A percentile compares a stretch with the other conserved stretches of the same genome.
Conservation (phyloP, 306 rosid species). For the Quillaja saponaria region DNA sequence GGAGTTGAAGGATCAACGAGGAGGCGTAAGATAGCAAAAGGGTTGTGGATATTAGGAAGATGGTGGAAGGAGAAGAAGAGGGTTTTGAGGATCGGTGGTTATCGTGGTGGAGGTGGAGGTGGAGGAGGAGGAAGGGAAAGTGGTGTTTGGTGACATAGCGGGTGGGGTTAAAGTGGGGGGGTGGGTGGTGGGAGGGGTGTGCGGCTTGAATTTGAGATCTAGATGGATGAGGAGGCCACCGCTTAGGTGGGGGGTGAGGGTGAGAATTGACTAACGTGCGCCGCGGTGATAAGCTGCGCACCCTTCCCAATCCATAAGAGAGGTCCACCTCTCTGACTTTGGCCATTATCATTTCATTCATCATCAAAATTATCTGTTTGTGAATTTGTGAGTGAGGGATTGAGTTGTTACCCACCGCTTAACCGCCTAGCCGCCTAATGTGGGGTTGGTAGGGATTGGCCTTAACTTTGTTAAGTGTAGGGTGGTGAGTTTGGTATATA, state of each 20-base stretch:
- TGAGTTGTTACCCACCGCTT: too few relatives aligned
- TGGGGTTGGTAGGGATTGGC: too few relatives aligned
- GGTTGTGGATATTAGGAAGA: not conserved
- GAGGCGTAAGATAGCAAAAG: not conserved
- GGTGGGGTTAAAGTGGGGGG: conserved; percentile 25
- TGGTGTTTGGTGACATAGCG: conserved; percentile 49
- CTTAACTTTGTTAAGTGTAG: too few relatives aligned
- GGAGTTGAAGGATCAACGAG: conserved; percentile 15
- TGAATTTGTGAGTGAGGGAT: too few relatives aligned
- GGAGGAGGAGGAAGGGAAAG: conserved; percentile 24
- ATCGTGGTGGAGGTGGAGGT: not conserved
- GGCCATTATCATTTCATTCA: too few relatives aligned
- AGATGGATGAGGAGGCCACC: conserved; percentile 76
- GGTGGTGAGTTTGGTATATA: too few relatives aligned
- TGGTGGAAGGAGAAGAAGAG: conserved; percentile 3
- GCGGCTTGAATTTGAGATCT: conserved; percentile 83
- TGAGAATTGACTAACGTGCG: conserved; percentile 48
- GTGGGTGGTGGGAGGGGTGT: conserved; percentile 46
- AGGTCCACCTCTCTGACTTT: conserved; percentile 35
- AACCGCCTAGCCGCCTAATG: too few relatives aligned
- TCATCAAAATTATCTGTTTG: too few relatives aligned
- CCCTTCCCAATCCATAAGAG: not conserved
- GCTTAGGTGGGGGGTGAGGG: conserved; percentile 56
- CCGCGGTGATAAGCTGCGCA: conserved; percentile 36
- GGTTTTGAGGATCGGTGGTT: not conserved